A percentile compares a stretch with the other conserved stretches of the same genome.
Evolutionary conservation across 345 rosid species (phyloP).

Genomic region (Gossypioides kirkii): DNA sequence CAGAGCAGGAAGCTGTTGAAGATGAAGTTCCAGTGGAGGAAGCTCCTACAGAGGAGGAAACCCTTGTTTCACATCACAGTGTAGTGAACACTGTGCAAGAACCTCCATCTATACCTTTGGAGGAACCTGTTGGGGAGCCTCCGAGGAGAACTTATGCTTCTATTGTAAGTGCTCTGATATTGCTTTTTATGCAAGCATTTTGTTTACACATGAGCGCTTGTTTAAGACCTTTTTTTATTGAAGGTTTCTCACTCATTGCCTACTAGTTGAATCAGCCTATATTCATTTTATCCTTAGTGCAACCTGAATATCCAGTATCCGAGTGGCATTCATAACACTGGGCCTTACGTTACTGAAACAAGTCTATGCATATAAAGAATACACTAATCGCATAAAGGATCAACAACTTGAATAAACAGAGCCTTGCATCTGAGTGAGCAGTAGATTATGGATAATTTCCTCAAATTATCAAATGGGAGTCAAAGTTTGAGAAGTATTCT

Average conservation of each 20-base stretch:
- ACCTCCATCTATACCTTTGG: conserved; percentile 34
- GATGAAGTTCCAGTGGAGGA: conserved; percentile 58
- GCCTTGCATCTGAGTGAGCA: conserved; percentile 1
- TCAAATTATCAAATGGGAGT: background rate
- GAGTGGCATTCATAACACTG: background rate
- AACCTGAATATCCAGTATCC: background rate
- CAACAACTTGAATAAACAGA: background rate
- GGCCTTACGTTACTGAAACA: background rate
- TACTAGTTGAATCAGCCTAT: background rate
- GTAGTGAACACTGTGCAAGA: conserved; percentile 44
- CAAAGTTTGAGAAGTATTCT: background rate
- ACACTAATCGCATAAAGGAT: background rate
- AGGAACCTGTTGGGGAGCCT: conserved; percentile 65
- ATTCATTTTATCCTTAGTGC: background rate
- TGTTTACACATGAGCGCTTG: background rate
- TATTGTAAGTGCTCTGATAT: conserved; percentile 49
- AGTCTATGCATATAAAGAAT: background rate
- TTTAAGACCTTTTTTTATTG: background rate
- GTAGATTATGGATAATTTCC: background rate
- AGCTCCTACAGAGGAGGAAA: conserved; percentile 58
- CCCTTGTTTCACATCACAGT: conserved; percentile 30
- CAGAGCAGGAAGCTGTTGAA: conserved; percentile 53
- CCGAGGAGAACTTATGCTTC: conserved; percentile 79
- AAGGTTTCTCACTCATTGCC: background rate
- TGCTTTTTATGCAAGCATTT: conserved; percentile 7